A percentile compares a stretch with the other conserved stretches of the same genome.
phyloP scores from a whole-genome alignment of 129 eudicot species.

The Apium graveolens region DNA sequence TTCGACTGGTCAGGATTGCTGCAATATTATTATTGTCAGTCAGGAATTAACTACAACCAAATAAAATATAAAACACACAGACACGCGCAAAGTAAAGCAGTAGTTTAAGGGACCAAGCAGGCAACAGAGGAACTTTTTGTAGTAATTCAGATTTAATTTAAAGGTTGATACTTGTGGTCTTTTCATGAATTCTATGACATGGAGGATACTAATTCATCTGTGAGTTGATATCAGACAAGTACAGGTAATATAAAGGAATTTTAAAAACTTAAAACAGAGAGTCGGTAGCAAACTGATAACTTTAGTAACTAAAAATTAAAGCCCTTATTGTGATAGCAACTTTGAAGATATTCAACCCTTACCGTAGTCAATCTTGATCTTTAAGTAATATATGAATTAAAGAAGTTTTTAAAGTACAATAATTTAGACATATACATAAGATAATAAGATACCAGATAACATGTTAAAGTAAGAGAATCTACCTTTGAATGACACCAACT shows the following conservation, averaged over 20 bases:
- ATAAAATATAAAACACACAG: not conserved
- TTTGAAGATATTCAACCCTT: not conserved
- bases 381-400: not conserved
- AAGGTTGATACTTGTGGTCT: not conserved
- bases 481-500: constrained; percentile 73
- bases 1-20: constrained; percentile 98
- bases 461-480: not conserved
- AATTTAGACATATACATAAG: not conserved
- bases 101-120: not conserved
- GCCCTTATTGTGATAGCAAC: not conserved
- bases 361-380: not conserved
- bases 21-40: constrained; percentile 7
- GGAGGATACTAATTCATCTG: not conserved
- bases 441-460: not conserved
- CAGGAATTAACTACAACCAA: not conserved
- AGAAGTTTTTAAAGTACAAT: not conserved
- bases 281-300: not conserved
- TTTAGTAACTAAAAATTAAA: not conserved
- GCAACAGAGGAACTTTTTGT: not conserved
- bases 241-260: not conserved
- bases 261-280: not conserved
- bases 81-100: not conserved
- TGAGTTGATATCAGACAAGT: not conserved
- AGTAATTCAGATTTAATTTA: too few species aligned
- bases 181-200: not conserved